phyloP scores from a whole-genome alignment of 2,329 filamentous ascomycete genomes.

The Bertia moriformis region DNA sequence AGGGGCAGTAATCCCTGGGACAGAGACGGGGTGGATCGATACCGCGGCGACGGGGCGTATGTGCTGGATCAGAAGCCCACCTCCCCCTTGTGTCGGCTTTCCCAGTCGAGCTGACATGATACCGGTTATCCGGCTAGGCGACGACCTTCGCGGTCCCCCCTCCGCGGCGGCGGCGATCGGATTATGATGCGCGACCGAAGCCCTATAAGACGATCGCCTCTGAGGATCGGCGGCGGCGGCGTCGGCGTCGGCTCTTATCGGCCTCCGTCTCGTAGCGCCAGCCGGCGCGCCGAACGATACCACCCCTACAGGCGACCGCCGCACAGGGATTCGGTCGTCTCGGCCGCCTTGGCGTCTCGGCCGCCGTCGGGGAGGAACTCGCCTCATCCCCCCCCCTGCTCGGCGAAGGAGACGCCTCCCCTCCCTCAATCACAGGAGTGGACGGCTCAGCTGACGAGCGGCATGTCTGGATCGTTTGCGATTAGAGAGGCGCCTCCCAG shows the following conservation, averaged over 20 bases:
- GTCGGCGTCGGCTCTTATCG: conserved; percentile 30
- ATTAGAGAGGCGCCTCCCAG: neutral
- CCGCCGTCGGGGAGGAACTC: conserved; percentile 34
- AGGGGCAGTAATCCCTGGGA: no score
- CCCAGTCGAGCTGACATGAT: no score
- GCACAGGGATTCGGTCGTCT: conserved; percentile 31
- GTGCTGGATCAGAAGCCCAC: no score
- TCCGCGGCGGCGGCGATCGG: conserved; percentile 31
- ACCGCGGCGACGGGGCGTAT: no score
- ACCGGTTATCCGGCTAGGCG: no score
- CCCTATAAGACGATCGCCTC: no score
- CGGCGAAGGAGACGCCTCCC: no score
- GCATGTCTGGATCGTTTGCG: neutral
- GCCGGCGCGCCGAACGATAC: conserved; percentile 29
- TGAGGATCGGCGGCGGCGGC: conserved; percentile 20
- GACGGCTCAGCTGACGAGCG: neutral
- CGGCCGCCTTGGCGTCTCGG: conserved; percentile 33
- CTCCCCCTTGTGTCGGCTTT: no score
- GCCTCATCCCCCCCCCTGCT: conserved; percentile 30
- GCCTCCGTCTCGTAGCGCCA: conserved; percentile 34
- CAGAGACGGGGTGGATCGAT: conserved; percentile 18
- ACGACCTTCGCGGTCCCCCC: conserved; percentile 39
- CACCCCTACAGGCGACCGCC: conserved; percentile 27
- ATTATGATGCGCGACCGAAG: conserved; percentile 15
- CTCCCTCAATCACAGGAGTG: neutral